These are phyloP conservation scores for Elsinoe necatrix DNA, from an alignment of 2,329 filamentous ascomycete species.

Conservation along the genomic window DNA sequence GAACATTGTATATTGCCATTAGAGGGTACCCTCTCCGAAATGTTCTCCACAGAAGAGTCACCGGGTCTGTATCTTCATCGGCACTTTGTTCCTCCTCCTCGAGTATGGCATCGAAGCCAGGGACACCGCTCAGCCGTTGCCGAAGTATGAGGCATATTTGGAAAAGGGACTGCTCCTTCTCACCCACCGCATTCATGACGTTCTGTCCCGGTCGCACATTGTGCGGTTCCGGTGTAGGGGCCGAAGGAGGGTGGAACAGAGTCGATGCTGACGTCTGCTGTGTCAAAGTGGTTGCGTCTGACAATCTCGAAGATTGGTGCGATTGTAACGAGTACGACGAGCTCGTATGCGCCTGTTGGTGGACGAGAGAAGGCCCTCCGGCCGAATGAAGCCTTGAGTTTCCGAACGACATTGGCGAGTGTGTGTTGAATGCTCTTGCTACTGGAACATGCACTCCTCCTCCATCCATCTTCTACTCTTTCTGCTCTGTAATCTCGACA, in stretches of 20 bases:
- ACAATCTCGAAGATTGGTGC: constrained; percentile 38
- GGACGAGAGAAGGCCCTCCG: constrained; percentile 34
- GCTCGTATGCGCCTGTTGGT: constrained; percentile 38
- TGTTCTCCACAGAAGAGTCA: constrained; percentile 83
- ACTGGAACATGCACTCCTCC: constrained; percentile 15
- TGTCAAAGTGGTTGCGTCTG: constrained; percentile 34
- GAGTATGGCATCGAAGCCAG: constrained; percentile 67
- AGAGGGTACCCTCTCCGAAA: constrained; percentile 77
- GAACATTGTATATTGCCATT: constrained; percentile 78
- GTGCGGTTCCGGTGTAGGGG: constrained; percentile 34
- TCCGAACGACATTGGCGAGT: constrained; percentile 14
- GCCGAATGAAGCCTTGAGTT: constrained; percentile 16
- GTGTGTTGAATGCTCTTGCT: constrained; percentile 12
- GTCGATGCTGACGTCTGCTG: constrained; percentile 38
- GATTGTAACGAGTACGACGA: constrained; percentile 40
- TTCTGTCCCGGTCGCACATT: constrained; percentile 73
- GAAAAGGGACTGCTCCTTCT: constrained; percentile 84
- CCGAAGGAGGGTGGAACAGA: constrained; percentile 33
- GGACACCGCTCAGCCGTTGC: constrained; percentile 71
- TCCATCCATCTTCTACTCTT: constrained; percentile 15
- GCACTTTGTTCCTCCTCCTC: constrained; percentile 63
- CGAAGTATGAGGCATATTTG: constrained; percentile 87
- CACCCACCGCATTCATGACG: constrained; percentile 94
- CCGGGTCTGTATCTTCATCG: constrained; percentile 63
- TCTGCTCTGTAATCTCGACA: neutral